Evolutionary conservation across 2,329 filamentous ascomycete species (phyloP).

Genomic region (Sordariomycetes sp.): DNA sequence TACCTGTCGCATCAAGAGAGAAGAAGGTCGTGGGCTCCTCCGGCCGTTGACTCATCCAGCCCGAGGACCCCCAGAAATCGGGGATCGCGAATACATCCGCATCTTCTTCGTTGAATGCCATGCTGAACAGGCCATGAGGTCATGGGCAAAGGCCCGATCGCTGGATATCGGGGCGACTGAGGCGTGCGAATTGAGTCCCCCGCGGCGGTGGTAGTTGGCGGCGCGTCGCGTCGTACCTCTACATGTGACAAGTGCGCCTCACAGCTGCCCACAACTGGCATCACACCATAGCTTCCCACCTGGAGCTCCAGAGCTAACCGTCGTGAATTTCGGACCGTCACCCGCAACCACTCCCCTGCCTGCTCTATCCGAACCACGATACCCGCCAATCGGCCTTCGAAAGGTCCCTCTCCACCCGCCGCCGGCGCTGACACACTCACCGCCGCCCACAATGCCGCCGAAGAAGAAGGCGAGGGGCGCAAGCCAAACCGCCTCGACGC

Average conservation of each 20-base stretch:
- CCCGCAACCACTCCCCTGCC: not conserved
- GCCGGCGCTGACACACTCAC: not conserved
- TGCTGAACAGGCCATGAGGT: conserved; percentile 9
- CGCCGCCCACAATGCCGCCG: conserved; percentile 45
- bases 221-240: conserved; percentile 1
- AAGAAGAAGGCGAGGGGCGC: conserved; percentile 52
- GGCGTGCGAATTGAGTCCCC: not conserved
- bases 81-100: conserved; percentile 50
- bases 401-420: not conserved
- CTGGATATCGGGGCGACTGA: not conserved
- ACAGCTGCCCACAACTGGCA: not conserved
- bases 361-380: not conserved
- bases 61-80: conserved; percentile 44
- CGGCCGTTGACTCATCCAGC: conserved; percentile 22
- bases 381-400: not conserved
- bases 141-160: not conserved
- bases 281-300: not conserved
- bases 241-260: not conserved
- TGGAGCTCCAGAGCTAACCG: not conserved
- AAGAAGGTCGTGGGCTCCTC: conserved; percentile 25
- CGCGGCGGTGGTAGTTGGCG: not conserved
- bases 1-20: conserved; percentile 21
- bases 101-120: conserved; percentile 21
- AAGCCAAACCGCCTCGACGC: conserved; percentile 40
- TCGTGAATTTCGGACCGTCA: not conserved